A percentile compares a stretch with the other conserved stretches of the same genome.
These are phyloP conservation scores for Ogataea glucozyma DNA, from an alignment of 805 yeast species.

Conservation along the genomic window DNA sequence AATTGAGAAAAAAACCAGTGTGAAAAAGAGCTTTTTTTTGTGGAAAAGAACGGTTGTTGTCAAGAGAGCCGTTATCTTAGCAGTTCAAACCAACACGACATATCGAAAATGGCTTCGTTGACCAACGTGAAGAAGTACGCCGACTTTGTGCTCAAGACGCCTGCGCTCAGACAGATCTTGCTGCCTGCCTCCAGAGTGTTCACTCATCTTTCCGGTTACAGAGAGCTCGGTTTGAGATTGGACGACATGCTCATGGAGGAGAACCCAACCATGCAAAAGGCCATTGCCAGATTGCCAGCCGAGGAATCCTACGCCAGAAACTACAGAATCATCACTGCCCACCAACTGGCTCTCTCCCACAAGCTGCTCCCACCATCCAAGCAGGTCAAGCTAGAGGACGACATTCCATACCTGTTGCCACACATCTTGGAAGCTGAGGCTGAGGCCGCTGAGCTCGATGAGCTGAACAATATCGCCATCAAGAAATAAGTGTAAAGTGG, in stretches of 20 bases:
- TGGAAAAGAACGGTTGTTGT: constrained; percentile 1
- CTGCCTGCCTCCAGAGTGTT: constrained; percentile 80
- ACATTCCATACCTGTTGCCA: constrained; percentile 80
- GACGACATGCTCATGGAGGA: constrained; percentile 91
- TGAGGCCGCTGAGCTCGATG: constrained; percentile 83
- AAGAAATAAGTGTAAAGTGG: constrained; percentile 27
- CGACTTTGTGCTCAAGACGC: constrained; percentile 78
- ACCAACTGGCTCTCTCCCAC: constrained; percentile 81
- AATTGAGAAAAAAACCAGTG: constrained; percentile 9
- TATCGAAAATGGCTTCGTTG: constrained; percentile 50
- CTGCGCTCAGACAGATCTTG: constrained; percentile 71
- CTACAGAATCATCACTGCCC: constrained; percentile 89
- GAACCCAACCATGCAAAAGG: constrained; percentile 81
- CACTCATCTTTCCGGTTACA: constrained; percentile 81
- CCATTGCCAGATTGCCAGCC: constrained; percentile 82
- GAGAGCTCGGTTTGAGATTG: constrained; percentile 88
- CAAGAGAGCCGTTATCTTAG: background rate
- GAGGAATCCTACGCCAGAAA: constrained; percentile 87
- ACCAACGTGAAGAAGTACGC: constrained; percentile 73
- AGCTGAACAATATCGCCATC: constrained; percentile 73
- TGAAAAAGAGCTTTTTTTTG: background rate
- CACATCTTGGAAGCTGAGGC: constrained; percentile 93
- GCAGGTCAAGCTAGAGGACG: constrained; percentile 78
- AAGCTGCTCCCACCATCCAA: constrained; percentile 81
- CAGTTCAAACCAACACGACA: background rate